Percentiles rank a stretch among this genome's conserved stretches.
phyloP scores from a whole-genome alignment of 345 rosid species.

The Salix caprea region DNA sequence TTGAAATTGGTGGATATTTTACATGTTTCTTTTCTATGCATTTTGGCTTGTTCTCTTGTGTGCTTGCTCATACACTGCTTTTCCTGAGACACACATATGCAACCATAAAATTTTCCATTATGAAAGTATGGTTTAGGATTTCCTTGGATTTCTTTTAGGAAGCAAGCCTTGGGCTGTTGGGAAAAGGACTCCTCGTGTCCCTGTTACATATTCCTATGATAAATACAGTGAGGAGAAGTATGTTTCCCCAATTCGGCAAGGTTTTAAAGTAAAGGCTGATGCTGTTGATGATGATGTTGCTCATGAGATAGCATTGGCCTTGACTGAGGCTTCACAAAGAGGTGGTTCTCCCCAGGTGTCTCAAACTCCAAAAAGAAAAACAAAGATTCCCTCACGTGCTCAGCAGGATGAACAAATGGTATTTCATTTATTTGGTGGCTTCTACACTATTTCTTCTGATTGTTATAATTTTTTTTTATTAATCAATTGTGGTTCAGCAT shows the following conservation, averaged over 20 bases:
- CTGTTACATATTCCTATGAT: slow-evolving; percentile 51
- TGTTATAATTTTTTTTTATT: slow-evolving; percentile 12
- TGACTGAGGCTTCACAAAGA: slow-evolving; percentile 74
- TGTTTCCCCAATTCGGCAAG: slow-evolving; percentile 55
- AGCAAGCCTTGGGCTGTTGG: slow-evolving; percentile 79
- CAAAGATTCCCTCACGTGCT: slow-evolving; percentile 45
- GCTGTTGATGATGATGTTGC: slow-evolving; percentile 66
- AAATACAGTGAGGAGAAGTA: slow-evolving; percentile 47
- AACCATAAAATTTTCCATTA: not conserved
- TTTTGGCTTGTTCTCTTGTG: not conserved
- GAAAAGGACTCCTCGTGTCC: slow-evolving; percentile 81
- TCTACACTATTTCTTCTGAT: not conserved
- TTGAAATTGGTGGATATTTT: not conserved
- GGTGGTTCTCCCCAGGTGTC: slow-evolving; percentile 61
- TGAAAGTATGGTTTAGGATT: slow-evolving; percentile 7
- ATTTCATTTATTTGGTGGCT: slow-evolving; percentile 24
- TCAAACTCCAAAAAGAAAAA: slow-evolving; percentile 49
- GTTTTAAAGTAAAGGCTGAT: slow-evolving; percentile 44
- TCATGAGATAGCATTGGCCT: slow-evolving; percentile 66
- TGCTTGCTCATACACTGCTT: not conserved
- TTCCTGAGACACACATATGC: not conserved
- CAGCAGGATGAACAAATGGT: slow-evolving; percentile 49
- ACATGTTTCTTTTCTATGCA: not conserved
- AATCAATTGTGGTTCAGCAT: slow-evolving; percentile 37
- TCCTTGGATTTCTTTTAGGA: slow-evolving; percentile 38